A percentile compares a stretch with the other conserved stretches of the same genome.
These are phyloP conservation scores for Fraxinus sp. DNA, from an alignment of 305 asterid species.

Conservation along the genomic window DNA sequence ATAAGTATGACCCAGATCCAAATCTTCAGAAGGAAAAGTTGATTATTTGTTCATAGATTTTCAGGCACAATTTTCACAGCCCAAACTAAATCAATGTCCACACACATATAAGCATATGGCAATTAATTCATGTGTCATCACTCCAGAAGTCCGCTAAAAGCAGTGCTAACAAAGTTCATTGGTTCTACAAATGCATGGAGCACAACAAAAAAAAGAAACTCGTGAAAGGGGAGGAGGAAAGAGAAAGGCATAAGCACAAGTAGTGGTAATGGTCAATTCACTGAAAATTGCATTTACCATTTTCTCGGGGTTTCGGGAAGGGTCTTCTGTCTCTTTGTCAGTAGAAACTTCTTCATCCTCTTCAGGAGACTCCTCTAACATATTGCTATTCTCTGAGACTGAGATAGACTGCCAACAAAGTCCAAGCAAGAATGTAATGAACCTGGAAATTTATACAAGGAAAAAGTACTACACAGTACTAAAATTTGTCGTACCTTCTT, in stretches of 20 bases:
- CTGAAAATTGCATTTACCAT: neutral
- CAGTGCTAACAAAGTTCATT: neutral
- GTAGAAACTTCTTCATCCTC: slow-evolving; percentile 7
- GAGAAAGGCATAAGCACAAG: neutral
- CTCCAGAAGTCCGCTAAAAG: neutral
- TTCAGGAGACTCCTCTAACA: slow-evolving; percentile 22
- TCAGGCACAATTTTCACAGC: neutral
- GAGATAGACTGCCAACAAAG: slow-evolving; percentile 2
- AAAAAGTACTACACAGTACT: neutral
- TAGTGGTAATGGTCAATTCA: neutral
- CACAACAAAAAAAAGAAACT: neutral
- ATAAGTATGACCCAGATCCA: neutral
- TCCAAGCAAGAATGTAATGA: neutral
- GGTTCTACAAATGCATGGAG: neutral
- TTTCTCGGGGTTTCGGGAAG: slow-evolving; percentile 12
- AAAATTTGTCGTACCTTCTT: neutral
- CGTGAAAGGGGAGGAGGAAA: neutral
- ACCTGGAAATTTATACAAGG: neutral
- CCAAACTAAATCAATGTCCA: neutral
- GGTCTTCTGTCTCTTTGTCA: slow-evolving; percentile 17
- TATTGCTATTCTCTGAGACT: slow-evolving; percentile 6
- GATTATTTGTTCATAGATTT: neutral
- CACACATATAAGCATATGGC: neutral
- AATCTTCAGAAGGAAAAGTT: neutral
- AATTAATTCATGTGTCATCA: neutral